Evolutionary conservation across 805 yeast species (phyloP).

Genomic region (Kuraishia floccosa): DNA sequence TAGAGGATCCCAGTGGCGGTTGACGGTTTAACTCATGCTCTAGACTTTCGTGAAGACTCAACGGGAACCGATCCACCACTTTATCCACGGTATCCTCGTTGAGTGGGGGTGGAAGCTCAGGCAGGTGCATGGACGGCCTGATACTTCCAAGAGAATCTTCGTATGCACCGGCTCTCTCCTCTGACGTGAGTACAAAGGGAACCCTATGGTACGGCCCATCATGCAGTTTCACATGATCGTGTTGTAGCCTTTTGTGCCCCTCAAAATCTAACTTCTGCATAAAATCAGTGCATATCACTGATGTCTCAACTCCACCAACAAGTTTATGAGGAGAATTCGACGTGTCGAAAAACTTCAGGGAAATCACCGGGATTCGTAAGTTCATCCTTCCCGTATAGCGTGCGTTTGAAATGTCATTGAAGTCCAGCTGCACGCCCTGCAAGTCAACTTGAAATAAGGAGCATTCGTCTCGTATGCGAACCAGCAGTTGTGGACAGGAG

Average conservation of each 20-base stretch:
- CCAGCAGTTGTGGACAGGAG: conserved; percentile 31
- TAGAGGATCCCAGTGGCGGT: too few relatives aligned
- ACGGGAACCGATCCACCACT: conserved; percentile 29
- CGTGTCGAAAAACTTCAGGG: too few relatives aligned
- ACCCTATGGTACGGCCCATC: conserved; percentile 81
- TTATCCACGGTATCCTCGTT: conserved; percentile 33
- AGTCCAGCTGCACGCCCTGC: conserved; percentile 21
- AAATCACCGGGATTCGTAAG: conserved; percentile 35
- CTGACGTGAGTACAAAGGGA: conserved; percentile 54
- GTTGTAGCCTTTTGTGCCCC: conserved; percentile 41
- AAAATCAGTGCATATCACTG: conserved; percentile 50
- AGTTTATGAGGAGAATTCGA: too few relatives aligned
- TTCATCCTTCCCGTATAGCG: conserved; percentile 48
- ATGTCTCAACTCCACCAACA: conserved; percentile 38
- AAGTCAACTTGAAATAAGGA: conserved; percentile 15
- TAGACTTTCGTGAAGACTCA: conserved; percentile 14
- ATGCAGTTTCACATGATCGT: conserved; percentile 50
- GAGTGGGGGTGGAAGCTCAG: conserved; percentile 52
- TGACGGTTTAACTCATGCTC: too few relatives aligned
- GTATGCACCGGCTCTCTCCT: conserved; percentile 28
- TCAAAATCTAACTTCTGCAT: conserved; percentile 36
- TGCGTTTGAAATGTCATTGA: conserved; percentile 62
- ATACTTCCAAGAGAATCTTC: conserved; percentile 39
- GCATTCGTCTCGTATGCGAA: conserved; percentile 24
- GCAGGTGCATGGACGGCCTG: conserved; percentile 50